Percentiles rank a stretch among this genome's conserved stretches.
phyloP scores from a whole-genome alignment of 345 rosid species.

The Moringa oleifera region DNA sequence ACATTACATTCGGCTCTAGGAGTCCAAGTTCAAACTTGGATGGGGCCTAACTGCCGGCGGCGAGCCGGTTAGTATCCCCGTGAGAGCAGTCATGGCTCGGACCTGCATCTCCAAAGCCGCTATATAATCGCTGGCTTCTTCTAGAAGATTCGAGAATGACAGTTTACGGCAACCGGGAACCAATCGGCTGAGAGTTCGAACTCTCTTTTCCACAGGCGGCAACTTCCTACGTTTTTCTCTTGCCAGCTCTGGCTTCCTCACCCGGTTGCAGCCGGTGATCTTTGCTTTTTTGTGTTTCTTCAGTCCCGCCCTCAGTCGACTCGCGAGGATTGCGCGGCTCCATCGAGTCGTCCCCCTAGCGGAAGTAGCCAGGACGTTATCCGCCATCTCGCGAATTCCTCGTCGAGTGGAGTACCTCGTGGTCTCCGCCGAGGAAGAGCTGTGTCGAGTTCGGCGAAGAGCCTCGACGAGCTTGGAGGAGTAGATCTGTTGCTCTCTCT shows the following conservation, averaged over 20 bases:
- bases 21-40: constrained; percentile 6
- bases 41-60: constrained; percentile 14
- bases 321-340: constrained; percentile 70
- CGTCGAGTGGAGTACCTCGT: constrained; percentile 22
- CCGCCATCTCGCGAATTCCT: constrained; percentile 50
- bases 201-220: constrained; percentile 51
- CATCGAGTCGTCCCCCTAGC: constrained; percentile 58
- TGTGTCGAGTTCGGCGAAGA: constrained; percentile 36
- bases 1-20: background rate
- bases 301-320: constrained; percentile 28
- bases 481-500: constrained; percentile 58
- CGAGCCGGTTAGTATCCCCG: constrained; percentile 34
- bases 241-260: constrained; percentile 24
- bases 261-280: constrained; percentile 17
- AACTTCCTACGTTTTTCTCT: constrained; percentile 18
- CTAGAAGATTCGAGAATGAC: constrained; percentile 49
- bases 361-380: constrained; percentile 55
- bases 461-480: constrained; percentile 59
- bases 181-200: constrained; percentile 50
- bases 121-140: constrained; percentile 78
- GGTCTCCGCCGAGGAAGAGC: constrained; percentile 15
- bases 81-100: constrained; percentile 65
- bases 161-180: constrained; percentile 88
- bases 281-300: constrained; percentile 48
- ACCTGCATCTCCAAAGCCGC: constrained; percentile 97